Evolutionary conservation across 306 rosid genomes (phyloP), one percentile per base, ranked within the genome.

Genomic region (Vachellia pachyceras): DNA sequence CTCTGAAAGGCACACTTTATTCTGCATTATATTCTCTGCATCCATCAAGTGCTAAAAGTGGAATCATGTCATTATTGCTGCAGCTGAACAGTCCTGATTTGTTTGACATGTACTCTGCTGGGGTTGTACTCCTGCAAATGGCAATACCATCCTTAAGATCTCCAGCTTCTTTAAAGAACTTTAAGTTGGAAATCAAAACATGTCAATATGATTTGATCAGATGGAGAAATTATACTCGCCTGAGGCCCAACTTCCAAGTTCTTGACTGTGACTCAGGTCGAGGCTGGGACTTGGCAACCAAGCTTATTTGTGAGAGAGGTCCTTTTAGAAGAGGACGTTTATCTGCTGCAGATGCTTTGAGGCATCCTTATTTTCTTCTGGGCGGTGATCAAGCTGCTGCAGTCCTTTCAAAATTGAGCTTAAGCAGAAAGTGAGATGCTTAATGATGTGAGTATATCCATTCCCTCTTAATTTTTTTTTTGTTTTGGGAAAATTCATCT

Each of bases 61-160:
- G 80, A 75, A 70, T 70, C 83, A 12, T 84, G 69, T 66, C 67
- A 73, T 77, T 83, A 50, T 64, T 82, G 70, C 81, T 89, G 88
- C 92, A 95, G 98, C 88, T 95, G 80, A 95, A 93, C 87, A 86
- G 98, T 86, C 99, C 98, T 44, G 99, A 93, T 85, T 86, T 95
- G 75, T 93, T 95, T 85, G 98, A 93, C 83, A 93, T 84, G 92
- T 95, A 93, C 83, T 95, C 98, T 18, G 96, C 93, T 78, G 99
- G 99, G 65, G 92, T 93, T 80, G 97, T 95, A 77, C 94, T 95
- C 23, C 13, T 95, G 80, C 98, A 95, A 90, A 92, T 93, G 97
- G 94, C 99, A 72, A 82, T 95, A 82, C 99, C 98, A 66, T 72
- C 75, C 58, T 84, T 95, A 83, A 92, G 98, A 85, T 83, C 96